Base-by-base conservation (phyloP, 2,329 filamentous ascomycete species). In the Bipolaris zeicola region DNA sequence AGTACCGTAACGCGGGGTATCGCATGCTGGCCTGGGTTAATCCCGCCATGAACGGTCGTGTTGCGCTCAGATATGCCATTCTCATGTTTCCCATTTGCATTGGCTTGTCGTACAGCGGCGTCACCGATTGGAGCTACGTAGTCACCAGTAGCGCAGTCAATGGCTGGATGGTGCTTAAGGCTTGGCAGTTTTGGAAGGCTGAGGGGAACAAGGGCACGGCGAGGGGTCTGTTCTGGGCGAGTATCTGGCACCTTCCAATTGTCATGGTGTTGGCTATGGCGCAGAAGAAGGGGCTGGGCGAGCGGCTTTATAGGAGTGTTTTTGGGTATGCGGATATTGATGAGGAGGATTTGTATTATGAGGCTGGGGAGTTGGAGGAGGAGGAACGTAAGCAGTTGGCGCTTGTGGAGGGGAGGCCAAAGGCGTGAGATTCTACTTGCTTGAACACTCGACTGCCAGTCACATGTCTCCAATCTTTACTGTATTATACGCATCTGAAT, bases 191-290 rank as follows among this genome's bases (percentile, higher is more conserved):
- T 78, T 96, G 90, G 88, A 85, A 83, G 61, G 80, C 85, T 26
- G 86, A 92, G 68, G 94, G 94, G 11, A 85, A 89, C 60, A 87
- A 88, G 66, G 93, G 93, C 2, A 91, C 85, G 16, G 93, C 95
- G 2, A 85, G 92, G 53, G 88, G 89, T 0, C 77, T 99, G 50
- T 99, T 99, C 76, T 99, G 95, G 95, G 93, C 95, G 1, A 96
- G 92, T 74, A 92, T 99, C 8, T 98, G 94, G 95, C 93, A 97
- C 78, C 76, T 99, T 45, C 95, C 95, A 0, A 89, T 89, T 24
- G 84, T 98, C 39, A 87, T 99, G 82, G 92, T 97, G 44, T 80
- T 97, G 58, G 94, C 92, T 2, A 88, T 98, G 76, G 85, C 90
- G 52, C 91, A 96, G 77, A 99, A 99, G 84, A 96, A 92, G 79